Conservation (phyloP, 2,329 filamentous ascomycete species). For the Chaetomium globosum region DNA sequence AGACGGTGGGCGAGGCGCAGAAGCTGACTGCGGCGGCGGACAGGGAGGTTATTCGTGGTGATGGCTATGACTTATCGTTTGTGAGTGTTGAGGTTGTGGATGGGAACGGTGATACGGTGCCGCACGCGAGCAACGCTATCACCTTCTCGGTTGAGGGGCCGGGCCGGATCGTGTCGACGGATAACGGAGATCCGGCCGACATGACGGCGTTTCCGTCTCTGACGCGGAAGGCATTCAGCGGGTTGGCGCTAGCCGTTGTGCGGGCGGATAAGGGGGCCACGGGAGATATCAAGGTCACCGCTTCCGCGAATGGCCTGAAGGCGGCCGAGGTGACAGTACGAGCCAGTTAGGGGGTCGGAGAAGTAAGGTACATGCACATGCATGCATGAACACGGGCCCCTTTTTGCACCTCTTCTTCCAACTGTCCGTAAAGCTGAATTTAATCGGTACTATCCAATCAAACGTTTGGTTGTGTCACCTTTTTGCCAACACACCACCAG, state of each 20-base stretch:
- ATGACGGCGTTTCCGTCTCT: conserved; percentile 47
- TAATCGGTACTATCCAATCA: neutral
- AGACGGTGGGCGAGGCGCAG: conserved; percentile 48
- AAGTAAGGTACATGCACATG: no score
- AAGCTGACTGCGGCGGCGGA: conserved; percentile 47
- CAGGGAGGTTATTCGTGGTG: conserved; percentile 41
- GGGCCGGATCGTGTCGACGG: conserved; percentile 52
- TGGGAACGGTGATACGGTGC: conserved; percentile 47
- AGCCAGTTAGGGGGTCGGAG: neutral
- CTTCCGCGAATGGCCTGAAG: conserved; percentile 1
- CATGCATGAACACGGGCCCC: neutral
- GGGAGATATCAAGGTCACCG: conserved; percentile 32
- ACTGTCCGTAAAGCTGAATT: neutral
- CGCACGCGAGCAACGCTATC: conserved; percentile 47
- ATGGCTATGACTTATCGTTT: conserved; percentile 52
- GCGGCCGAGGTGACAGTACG: neutral
- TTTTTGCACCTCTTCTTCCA: neutral
- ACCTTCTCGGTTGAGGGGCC: conserved; percentile 49
- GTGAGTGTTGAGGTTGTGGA: conserved; percentile 52
- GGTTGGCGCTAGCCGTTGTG: conserved; percentile 48
- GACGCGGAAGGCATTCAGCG: conserved; percentile 47
- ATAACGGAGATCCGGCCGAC: conserved; percentile 49
- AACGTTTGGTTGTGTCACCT: neutral
- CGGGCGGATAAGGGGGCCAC: conserved; percentile 36
- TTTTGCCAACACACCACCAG: neutral